Conservation (phyloP, 2,329 filamentous ascomycete genomes). For the Calonectria naviculata region DNA sequence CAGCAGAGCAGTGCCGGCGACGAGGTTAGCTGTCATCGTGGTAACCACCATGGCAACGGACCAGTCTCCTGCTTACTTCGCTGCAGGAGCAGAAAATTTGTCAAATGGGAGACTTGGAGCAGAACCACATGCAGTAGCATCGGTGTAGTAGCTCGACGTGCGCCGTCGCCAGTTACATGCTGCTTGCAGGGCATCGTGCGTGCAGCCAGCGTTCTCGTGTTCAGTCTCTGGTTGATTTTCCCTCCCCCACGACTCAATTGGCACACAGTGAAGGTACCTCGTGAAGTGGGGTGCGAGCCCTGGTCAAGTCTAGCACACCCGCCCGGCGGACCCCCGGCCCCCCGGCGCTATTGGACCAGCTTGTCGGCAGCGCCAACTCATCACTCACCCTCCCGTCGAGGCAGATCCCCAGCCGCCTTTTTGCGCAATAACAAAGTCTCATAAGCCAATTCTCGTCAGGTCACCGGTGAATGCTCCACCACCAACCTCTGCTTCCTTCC, state of each 20-base stretch:
- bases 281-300: background rate
- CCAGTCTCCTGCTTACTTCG: slow-evolving; percentile 10
- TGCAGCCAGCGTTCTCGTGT: slow-evolving; percentile 12
- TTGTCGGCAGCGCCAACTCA: slow-evolving; percentile 53
- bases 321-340: slow-evolving; percentile 39
- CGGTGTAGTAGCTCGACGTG: slow-evolving; percentile 1
- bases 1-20: slow-evolving; percentile 18
- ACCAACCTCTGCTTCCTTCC: slow-evolving; percentile 15
- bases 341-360: slow-evolving; percentile 48
- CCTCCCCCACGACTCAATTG: slow-evolving; percentile 19
- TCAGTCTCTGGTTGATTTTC: background rate
- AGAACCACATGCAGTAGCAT: slow-evolving; percentile 8
- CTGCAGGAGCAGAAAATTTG: background rate
- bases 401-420: slow-evolving; percentile 27
- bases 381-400: slow-evolving; percentile 38
- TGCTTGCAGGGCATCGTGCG: slow-evolving; percentile 16
- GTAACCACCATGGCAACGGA: slow-evolving; percentile 23
- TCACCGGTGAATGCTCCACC: slow-evolving; percentile 8
- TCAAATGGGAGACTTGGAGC: slow-evolving; percentile 9
- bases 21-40: slow-evolving; percentile 6
- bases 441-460: slow-evolving; percentile 22
- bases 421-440: slow-evolving; percentile 49
- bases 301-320: slow-evolving; percentile 31
- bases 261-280: background rate
- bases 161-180: slow-evolving; percentile 9